Base-by-base conservation (phyloP, 768 basidiomycete species). In the Leucocoprinus leucothites region DNA sequence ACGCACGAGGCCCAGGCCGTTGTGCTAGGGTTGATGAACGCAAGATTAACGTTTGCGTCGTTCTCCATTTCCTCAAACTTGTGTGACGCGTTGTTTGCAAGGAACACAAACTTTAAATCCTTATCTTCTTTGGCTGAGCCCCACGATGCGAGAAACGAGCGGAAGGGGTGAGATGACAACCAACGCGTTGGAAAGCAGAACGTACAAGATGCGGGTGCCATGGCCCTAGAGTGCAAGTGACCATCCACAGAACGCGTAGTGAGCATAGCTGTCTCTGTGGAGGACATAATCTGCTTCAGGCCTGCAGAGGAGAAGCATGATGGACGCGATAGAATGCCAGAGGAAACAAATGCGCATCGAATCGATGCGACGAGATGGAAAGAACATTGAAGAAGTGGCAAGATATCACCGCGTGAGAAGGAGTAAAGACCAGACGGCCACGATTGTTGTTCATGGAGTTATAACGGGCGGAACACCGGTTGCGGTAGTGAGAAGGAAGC, bases 61-160 rank as follows among this genome's bases (percentile, higher is more conserved):
- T 87, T 79, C 62, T 86, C 67, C 48, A 94, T 82, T 64, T 94
- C 89, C 25, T 87, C 83, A 58, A 83, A 87, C 63, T 94, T 93
- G 65, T 74, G 76, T 3, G 87, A 82, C 1, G 71, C 82, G 40
- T 85, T 86, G 67, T 93, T 94, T 22, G 82, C 86, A 59, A 91
- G 69, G 72, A 91, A 91, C 9, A 81, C 61, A 55, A 91, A 80
- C 41, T 73, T 79, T 53, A 85, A 61, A 56, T 84, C 78, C 24
- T 72, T 74, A 9, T 78, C 72, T 19, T 60, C 67, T 59, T 69
- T 70, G 6, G 71, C 85, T 86, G 19, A 34, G 28, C n/a, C n/a
- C n/a, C n/a, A n/a, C 9, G 18, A 35, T 24, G 13, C n/a, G 13
- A 31, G 28, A 31, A 35, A 8, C 28, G n/a, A 13, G n/a, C 3